phyloP scores from a whole-genome alignment of 305 asterid species.

The Striga hermonthica region DNA sequence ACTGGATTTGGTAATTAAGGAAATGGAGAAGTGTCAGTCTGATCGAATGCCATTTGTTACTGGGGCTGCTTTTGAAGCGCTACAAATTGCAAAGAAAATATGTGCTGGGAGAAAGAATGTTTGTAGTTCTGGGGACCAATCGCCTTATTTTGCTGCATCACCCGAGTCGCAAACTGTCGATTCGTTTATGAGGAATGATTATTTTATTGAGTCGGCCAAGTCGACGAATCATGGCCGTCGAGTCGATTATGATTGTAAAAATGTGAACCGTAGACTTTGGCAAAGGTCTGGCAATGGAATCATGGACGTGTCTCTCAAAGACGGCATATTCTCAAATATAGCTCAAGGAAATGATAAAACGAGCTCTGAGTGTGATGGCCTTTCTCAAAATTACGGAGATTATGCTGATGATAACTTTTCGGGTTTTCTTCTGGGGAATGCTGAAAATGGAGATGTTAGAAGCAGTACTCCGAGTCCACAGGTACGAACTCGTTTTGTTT shows the following conservation, averaged over 20 bases:
- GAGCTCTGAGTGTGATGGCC: slow-evolving; percentile 45
- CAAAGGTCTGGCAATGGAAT: slow-evolving; percentile 49
- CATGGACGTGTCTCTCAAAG: slow-evolving; percentile 76
- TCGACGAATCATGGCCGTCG: slow-evolving; percentile 45
- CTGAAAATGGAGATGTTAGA: neutral
- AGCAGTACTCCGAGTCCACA: slow-evolving; percentile 60
- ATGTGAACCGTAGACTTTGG: slow-evolving; percentile 82
- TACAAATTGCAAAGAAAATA: slow-evolving; percentile 68
- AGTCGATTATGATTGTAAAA: slow-evolving; percentile 40
- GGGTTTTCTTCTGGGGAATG: slow-evolving; percentile 58
- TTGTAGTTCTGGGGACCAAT: slow-evolving; percentile 48
- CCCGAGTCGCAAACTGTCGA: slow-evolving; percentile 79
- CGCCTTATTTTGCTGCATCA: slow-evolving; percentile 48
- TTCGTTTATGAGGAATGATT: slow-evolving; percentile 55
- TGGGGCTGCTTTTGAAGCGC: slow-evolving; percentile 88
- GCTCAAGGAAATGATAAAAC: slow-evolving; percentile 36
- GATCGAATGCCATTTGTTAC: slow-evolving; percentile 82
- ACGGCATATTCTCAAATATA: slow-evolving; percentile 67
- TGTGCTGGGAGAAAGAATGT: slow-evolving; percentile 39
- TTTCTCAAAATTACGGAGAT: slow-evolving; percentile 42
- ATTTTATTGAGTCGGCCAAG: slow-evolving; percentile 53
- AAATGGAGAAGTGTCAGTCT: slow-evolving; percentile 79
- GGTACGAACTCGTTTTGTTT: slow-evolving; percentile 35
- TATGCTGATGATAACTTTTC: slow-evolving; percentile 41
- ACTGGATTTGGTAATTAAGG: slow-evolving; percentile 59